phyloP scores from a whole-genome alignment of 2,329 filamentous ascomycete genomes.

The Aspergillus melleus region DNA sequence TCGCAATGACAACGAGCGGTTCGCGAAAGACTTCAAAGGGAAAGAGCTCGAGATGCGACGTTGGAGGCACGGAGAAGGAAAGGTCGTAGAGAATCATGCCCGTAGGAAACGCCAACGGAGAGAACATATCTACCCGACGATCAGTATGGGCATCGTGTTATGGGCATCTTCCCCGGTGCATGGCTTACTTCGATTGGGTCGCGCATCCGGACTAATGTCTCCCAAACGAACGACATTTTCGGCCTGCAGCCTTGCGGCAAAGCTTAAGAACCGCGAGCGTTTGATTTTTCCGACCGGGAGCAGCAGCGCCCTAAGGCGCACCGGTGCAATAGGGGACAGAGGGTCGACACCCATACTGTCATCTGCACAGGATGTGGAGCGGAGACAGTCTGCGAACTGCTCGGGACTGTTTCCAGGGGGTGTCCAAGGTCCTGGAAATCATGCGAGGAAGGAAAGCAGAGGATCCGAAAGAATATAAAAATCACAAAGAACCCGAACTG shows the following conservation, averaged over 20 bases:
- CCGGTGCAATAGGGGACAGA: slow-evolving; percentile 86
- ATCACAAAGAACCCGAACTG: neutral
- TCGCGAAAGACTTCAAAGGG: slow-evolving; percentile 92
- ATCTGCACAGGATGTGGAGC: slow-evolving; percentile 38
- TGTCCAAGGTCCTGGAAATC: slow-evolving; percentile 22
- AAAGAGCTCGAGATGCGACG: slow-evolving; percentile 74
- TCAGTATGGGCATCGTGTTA: slow-evolving; percentile 11
- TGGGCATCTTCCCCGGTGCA: too few relatives aligned
- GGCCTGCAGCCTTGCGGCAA: slow-evolving; percentile 73
- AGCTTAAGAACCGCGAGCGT: slow-evolving; percentile 73
- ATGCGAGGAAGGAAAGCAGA: slow-evolving; percentile 15
- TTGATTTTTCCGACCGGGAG: slow-evolving; percentile 86
- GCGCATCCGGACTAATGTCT: slow-evolving; percentile 80
- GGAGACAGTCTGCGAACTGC: slow-evolving; percentile 33
- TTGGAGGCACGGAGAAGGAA: slow-evolving; percentile 74
- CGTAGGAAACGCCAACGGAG: slow-evolving; percentile 80
- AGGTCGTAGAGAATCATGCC: slow-evolving; percentile 88
- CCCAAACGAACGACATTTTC: slow-evolving; percentile 81
- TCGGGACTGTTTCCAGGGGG: slow-evolving; percentile 35
- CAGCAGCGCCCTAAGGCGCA: slow-evolving; percentile 83
- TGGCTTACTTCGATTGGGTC: slow-evolving; percentile 77
- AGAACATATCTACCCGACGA: slow-evolving; percentile 75
- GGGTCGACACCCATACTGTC: slow-evolving; percentile 82
- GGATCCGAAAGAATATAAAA: neutral
- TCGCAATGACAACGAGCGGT: slow-evolving; percentile 76